Percentiles rank a stretch among this genome's conserved stretches.
phyloP scores from a whole-genome alignment of 306 rosid genomes.

The Senna siamea region DNA sequence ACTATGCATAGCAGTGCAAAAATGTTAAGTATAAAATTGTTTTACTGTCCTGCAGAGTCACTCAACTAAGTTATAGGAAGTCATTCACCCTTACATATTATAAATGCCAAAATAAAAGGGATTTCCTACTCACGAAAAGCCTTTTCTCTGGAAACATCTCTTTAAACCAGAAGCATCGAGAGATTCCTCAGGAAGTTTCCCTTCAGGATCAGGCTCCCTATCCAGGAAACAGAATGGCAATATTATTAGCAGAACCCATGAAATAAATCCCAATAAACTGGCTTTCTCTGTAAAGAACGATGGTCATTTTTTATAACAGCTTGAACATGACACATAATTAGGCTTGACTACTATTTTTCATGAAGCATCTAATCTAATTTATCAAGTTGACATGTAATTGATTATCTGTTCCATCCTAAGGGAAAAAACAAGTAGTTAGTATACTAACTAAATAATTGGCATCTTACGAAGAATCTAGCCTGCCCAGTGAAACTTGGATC shows the following conservation, averaged over 20 bases:
- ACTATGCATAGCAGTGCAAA: constrained; percentile 12
- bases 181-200: constrained; percentile 88
- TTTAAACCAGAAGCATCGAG: constrained; percentile 78
- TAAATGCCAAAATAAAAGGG: constrained; percentile 37
- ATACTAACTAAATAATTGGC: constrained; percentile 33
- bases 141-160: constrained; percentile 75
- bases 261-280: constrained; percentile 19
- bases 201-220: constrained; percentile 90
- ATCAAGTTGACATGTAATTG: constrained; percentile 16
- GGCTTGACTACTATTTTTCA: constrained; percentile 12
- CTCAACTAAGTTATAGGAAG: constrained; percentile 18
- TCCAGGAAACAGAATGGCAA: constrained; percentile 32
- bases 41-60: neutral
- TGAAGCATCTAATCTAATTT: constrained; percentile 31
- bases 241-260: constrained; percentile 24
- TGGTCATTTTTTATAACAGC: constrained; percentile 16
- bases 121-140: constrained; percentile 77
- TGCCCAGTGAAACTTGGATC: constrained; percentile 73
- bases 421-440: constrained; percentile 16
- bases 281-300: neutral
- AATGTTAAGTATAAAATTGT: constrained; percentile 12
- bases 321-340: constrained; percentile 4
- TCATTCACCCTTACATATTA: constrained; percentile 16
- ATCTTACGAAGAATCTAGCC: constrained; percentile 79
- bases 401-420: neutral